Evolutionary conservation across 2,329 filamentous ascomycete species (phyloP).

Genomic region (Venturia pyrina): DNA sequence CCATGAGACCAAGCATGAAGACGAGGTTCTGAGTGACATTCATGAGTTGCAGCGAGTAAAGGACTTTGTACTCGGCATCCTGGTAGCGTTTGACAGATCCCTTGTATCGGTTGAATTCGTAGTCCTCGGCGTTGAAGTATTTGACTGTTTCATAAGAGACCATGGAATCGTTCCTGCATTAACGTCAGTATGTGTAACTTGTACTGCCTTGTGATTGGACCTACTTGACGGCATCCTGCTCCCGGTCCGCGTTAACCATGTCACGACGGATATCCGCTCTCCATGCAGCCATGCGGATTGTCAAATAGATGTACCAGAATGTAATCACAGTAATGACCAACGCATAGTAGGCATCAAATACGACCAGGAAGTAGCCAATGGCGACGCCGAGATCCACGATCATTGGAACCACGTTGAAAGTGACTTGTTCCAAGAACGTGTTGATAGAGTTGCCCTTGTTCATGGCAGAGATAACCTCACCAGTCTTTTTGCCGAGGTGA

Average conservation of each 20-base stretch:
- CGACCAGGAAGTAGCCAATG: conserved; percentile 66
- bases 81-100: conserved; percentile 48
- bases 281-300: conserved; percentile 90
- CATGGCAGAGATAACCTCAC: conserved; percentile 87
- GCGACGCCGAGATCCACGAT: conserved; percentile 80
- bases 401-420: conserved; percentile 93
- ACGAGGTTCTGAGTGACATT: conserved; percentile 54
- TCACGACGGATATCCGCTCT: conserved; percentile 80
- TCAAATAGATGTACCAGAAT: conserved; percentile 94
- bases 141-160: conserved; percentile 85
- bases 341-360: conserved; percentile 82
- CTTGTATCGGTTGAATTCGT: conserved; percentile 49
- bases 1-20: conserved; percentile 54
- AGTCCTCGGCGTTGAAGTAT: conserved; percentile 52
- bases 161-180: conserved; percentile 75
- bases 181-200: conserved; percentile 18
- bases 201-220: conserved; percentile 18
- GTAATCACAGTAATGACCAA: conserved; percentile 83
- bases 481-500: conserved; percentile 90
- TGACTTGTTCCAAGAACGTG: conserved; percentile 90
- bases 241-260: conserved; percentile 90
- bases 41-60: conserved; percentile 47
- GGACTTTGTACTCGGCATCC: conserved; percentile 46
- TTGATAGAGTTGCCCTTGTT: conserved; percentile 97
- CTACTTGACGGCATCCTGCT: conserved; percentile 90